Evolutionary conservation across 768 basidiomycete genomes (phyloP).

Genomic region (Pisolithus marmoratus): DNA sequence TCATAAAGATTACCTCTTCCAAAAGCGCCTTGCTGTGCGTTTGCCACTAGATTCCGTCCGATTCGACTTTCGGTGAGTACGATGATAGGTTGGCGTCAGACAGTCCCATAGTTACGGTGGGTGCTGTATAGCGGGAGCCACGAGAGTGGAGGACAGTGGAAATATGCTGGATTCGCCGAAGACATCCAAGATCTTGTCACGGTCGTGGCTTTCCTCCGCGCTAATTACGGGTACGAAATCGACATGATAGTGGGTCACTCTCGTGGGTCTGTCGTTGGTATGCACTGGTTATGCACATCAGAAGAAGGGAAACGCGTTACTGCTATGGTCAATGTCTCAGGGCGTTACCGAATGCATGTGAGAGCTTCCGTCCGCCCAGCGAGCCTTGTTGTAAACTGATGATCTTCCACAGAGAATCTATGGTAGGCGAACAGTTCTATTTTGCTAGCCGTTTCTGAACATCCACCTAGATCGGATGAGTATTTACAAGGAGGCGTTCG

Average conservation of each 20-base stretch:
- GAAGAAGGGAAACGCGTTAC: constrained; percentile 51
- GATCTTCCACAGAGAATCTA: constrained; percentile 19
- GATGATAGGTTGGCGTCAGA: constrained; percentile 3
- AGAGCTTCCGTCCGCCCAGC: constrained; percentile 21
- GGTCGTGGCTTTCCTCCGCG: constrained; percentile 58
- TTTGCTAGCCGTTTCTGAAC: neutral
- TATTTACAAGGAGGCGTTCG: constrained; percentile 46
- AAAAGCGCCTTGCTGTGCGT: constrained; percentile 58
- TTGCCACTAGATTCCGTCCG: constrained; percentile 77
- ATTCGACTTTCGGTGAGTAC: constrained; percentile 75
- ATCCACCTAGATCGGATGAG: constrained; percentile 14
- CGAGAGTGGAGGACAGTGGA: constrained; percentile 67
- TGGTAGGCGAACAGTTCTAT: constrained; percentile 12
- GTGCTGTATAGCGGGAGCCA: constrained; percentile 55
- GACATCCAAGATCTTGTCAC: constrained; percentile 63
- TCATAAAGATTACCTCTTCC: constrained; percentile 83
- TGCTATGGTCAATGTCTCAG: constrained; percentile 69
- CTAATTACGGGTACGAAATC: constrained; percentile 57
- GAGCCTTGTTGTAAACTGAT: constrained; percentile 3
- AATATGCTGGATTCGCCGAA: constrained; percentile 49
- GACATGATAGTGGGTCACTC: constrained; percentile 76
- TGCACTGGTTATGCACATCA: constrained; percentile 64
- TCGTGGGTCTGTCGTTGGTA: constrained; percentile 61
- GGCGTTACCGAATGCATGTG: constrained; percentile 75
- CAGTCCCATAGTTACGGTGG: neutral